Percentiles rank a stretch among this genome's conserved stretches.
Conservation (phyloP, 1,139 yeast genomes). For the Pichia sp. region DNA sequence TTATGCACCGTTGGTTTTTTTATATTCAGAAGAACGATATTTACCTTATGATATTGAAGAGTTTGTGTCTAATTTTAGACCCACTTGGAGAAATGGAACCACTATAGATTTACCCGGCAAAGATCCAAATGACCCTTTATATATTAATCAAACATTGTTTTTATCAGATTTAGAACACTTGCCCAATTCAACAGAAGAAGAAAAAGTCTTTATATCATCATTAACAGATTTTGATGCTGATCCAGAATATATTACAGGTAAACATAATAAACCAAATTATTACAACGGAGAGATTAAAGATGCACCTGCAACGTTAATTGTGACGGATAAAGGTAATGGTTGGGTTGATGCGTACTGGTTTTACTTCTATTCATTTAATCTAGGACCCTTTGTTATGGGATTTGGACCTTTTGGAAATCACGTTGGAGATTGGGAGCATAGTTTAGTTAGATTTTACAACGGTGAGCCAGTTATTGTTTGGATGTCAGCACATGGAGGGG, state of each 20-base stretch:
- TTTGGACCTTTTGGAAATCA: slow-evolving; percentile 96
- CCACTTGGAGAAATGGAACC: slow-evolving; percentile 43
- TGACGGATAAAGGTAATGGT: slow-evolving; percentile 88
- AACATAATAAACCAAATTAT: slow-evolving; percentile 57
- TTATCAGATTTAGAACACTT: slow-evolving; percentile 37
- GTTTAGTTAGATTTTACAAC: slow-evolving; percentile 73
- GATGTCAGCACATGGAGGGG: slow-evolving; percentile 99
- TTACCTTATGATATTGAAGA: slow-evolving; percentile 76
- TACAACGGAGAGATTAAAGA: slow-evolving; percentile 62
- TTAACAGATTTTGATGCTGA: slow-evolving; percentile 63
- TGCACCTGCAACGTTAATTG: slow-evolving; percentile 78
- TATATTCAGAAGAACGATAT: slow-evolving; percentile 84
- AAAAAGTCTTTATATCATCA: slow-evolving; percentile 51
- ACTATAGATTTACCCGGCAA: slow-evolving; percentile 33
- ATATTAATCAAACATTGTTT: slow-evolving; percentile 24
- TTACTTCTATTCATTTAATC: slow-evolving; percentile 86
- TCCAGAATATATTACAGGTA: slow-evolving; percentile 86
- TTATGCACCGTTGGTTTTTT: slow-evolving; percentile 73
- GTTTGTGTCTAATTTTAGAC: slow-evolving; percentile 58
- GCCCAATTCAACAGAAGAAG: slow-evolving; percentile 10
- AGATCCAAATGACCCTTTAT: slow-evolving; percentile 11
- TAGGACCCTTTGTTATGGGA: slow-evolving; percentile 97
- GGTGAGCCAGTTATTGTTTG: slow-evolving; percentile 87
- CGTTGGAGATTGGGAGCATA: slow-evolving; percentile 98
- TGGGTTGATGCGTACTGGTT: slow-evolving; percentile 96